phyloP scores from a whole-genome alignment of 768 basidiomycete genomes.

The Kwoniella sp. region DNA sequence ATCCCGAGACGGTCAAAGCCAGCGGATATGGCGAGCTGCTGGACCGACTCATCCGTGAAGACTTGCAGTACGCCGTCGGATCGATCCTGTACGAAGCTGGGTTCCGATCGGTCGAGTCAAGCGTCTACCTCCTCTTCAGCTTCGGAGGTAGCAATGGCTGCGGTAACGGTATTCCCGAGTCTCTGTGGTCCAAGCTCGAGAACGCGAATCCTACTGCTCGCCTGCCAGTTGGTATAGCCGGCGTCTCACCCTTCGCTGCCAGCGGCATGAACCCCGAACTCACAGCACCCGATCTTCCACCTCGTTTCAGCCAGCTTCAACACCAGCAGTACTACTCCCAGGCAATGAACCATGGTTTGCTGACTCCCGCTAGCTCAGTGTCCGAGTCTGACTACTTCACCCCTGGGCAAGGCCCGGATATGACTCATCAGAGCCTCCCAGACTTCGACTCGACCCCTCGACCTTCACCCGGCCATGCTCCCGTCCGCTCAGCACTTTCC shows the following conservation, averaged over 20 bases:
- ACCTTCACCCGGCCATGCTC: conserved; percentile 4
- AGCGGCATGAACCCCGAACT: neutral
- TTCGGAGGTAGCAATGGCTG: conserved; percentile 32
- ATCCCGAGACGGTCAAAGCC: conserved; percentile 25
- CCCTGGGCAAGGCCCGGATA: neutral
- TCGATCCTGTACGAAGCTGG: conserved; percentile 33
- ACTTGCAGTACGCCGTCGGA: conserved; percentile 34
- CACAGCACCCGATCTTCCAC: conserved; percentile 6
- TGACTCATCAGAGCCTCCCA: neutral
- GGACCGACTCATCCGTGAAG: conserved; percentile 16
- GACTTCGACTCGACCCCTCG: conserved; percentile 12
- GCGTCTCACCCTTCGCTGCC: conserved; percentile 10
- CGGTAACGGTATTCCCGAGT: conserved; percentile 47
- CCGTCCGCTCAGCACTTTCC: conserved; percentile 5
- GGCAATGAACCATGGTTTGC: conserved; percentile 7
- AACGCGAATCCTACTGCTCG: conserved; percentile 3
- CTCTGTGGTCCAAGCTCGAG: conserved; percentile 40
- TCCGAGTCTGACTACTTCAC: neutral
- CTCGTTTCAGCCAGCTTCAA: conserved; percentile 9
- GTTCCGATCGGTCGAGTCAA: conserved; percentile 25
- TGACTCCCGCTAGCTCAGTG: conserved; percentile 1
- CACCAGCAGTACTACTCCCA: neutral
- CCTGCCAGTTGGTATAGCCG: conserved; percentile 13
- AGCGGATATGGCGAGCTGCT: conserved; percentile 35
- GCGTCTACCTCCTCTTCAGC: conserved; percentile 26